A percentile compares a stretch with the other conserved stretches of the same genome.
These are phyloP conservation scores for Eimeria sp. DNA, from an alignment of 169 alveolate species.

Conservation along the genomic window DNA sequence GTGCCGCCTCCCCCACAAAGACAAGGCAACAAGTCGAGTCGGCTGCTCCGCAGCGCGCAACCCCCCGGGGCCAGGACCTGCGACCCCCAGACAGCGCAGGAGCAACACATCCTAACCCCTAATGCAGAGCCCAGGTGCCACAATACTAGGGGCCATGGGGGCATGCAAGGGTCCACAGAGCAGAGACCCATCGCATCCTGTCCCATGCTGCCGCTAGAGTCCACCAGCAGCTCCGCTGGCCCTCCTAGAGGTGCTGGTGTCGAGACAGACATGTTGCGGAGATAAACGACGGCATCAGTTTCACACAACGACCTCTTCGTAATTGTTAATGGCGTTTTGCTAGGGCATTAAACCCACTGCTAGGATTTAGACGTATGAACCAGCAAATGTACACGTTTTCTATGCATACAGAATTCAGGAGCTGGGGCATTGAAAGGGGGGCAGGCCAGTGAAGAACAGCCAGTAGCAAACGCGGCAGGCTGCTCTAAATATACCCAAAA, in stretches of 20 bases:
- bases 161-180: not conserved
- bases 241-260: not conserved
- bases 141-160: too few species aligned
- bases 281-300: too few species aligned
- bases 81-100: not conserved
- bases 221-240: not conserved
- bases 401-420: too few species aligned
- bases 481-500: not conserved
- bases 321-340: too few species aligned
- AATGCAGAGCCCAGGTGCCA: too few species aligned
- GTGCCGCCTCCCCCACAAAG: constrained; percentile 81
- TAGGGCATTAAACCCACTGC: too few species aligned
- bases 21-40: constrained; percentile 59
- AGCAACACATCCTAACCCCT: not conserved
- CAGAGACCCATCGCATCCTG: not conserved
- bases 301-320: too few species aligned
- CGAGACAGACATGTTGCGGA: too few species aligned
- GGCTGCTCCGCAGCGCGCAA: constrained; percentile 69
- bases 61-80: constrained; percentile 80
- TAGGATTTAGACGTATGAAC: too few species aligned
- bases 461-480: not conserved
- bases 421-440: too few species aligned
- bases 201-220: not conserved
- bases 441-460: too few species aligned
- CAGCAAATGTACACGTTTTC: too few species aligned